Evolutionary conservation across 2,329 filamentous ascomycete genomes (phyloP).

Genomic region (Hypoxylon rubiginosum): DNA sequence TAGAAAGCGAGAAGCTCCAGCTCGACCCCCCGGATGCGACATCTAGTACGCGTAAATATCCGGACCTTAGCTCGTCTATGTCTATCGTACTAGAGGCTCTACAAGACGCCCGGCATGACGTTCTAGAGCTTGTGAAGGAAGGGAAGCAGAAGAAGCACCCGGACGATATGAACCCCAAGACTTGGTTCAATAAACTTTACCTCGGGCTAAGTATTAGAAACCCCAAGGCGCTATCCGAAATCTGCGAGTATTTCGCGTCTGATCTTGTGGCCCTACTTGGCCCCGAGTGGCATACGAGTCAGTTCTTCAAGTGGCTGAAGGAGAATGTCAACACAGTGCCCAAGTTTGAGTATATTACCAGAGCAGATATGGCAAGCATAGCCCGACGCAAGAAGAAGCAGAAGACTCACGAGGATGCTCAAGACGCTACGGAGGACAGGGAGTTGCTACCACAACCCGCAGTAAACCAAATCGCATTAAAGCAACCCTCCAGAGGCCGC

Average conservation of each 20-base stretch:
- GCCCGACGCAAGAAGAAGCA: constrained; percentile 46
- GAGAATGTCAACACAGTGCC: constrained; percentile 48
- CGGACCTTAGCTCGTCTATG: constrained; percentile 19
- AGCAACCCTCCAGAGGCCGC: constrained; percentile 52
- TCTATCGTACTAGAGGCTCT: constrained; percentile 42
- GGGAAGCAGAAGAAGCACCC: constrained; percentile 50
- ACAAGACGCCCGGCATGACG: constrained; percentile 44
- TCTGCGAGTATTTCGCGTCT: constrained; percentile 61
- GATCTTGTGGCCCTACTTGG: constrained; percentile 52
- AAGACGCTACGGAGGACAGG: constrained; percentile 31
- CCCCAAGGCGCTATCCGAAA: constrained; percentile 54
- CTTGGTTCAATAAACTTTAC: constrained; percentile 52
- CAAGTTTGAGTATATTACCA: constrained; percentile 45
- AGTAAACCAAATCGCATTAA: constrained; percentile 40
- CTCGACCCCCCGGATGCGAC: not conserved
- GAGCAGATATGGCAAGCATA: constrained; percentile 46
- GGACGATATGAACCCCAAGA: constrained; percentile 44
- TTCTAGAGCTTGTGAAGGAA: constrained; percentile 46
- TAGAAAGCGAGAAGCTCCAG: not conserved
- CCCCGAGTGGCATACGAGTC: constrained; percentile 51
- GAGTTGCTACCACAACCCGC: constrained; percentile 37
- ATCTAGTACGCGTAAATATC: not conserved
- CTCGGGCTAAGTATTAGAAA: constrained; percentile 58
- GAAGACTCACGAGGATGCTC: constrained; percentile 32
- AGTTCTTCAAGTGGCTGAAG: constrained; percentile 50